Conservation (phyloP, 2,329 filamentous ascomycete genomes). For the Stachybotrys chartarum region DNA sequence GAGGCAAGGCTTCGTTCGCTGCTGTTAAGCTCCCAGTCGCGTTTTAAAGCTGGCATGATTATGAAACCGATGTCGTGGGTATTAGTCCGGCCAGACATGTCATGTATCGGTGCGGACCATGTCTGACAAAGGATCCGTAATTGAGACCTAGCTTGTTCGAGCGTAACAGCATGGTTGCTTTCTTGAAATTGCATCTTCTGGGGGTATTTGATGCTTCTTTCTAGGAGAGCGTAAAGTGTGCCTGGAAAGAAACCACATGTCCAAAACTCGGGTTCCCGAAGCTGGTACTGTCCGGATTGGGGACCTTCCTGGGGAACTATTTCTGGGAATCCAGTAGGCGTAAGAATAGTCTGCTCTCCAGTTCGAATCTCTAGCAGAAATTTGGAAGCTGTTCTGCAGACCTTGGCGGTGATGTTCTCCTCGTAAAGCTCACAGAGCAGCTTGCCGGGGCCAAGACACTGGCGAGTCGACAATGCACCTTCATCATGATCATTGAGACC, state of each 20-base stretch:
- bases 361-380: not conserved
- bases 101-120: constrained; percentile 21
- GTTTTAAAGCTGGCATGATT: constrained; percentile 36
- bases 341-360: constrained; percentile 3
- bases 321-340: constrained; percentile 16
- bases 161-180: not conserved
- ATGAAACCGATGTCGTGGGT: constrained; percentile 51
- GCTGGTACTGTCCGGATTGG: constrained; percentile 15
- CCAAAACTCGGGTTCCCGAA: constrained; percentile 29
- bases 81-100: constrained; percentile 34
- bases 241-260: constrained; percentile 36
- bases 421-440: not conserved
- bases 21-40: constrained; percentile 38
- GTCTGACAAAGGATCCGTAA: constrained; percentile 1
- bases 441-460: not conserved
- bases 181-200: not conserved
- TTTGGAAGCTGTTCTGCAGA: not conserved
- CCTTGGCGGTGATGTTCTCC: not conserved
- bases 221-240: constrained; percentile 24
- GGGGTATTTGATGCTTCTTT: constrained; percentile 23
- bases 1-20: constrained; percentile 28
- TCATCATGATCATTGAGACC: no score
- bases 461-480: no score
- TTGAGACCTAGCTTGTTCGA: not conserved
- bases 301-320: constrained; percentile 19